Evolutionary conservation across 2,329 filamentous ascomycete genomes (phyloP).

Genomic region (Xylariomycetidae sp.): DNA sequence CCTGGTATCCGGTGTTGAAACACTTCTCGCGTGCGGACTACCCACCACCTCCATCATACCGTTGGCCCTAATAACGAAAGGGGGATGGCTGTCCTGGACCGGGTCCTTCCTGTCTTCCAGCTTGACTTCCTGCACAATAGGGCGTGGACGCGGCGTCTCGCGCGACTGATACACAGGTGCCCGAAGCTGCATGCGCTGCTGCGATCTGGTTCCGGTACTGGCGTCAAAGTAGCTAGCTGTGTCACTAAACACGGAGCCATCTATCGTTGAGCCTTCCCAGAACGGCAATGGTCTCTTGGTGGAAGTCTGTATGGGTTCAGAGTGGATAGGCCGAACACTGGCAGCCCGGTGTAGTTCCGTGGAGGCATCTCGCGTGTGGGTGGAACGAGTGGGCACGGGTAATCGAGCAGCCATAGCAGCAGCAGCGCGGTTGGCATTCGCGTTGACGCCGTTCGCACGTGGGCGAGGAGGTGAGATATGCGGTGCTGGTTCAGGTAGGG

Average conservation of each 20-base stretch:
- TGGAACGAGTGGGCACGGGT: slow-evolving; percentile 13
- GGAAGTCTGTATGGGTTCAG: slow-evolving; percentile 18
- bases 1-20: slow-evolving; percentile 26
- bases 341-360: too few relatives aligned
- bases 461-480: slow-evolving; percentile 21
- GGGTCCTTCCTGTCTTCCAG: slow-evolving; percentile 14
- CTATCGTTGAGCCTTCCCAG: slow-evolving; percentile 28
- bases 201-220: slow-evolving; percentile 14
- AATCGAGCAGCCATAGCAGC: slow-evolving; percentile 15
- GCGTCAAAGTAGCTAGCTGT: slow-evolving; percentile 25
- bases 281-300: slow-evolving; percentile 20
- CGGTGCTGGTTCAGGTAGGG: slow-evolving; percentile 13
- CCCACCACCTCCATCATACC: slow-evolving; percentile 22
- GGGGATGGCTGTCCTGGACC: slow-evolving; percentile 16
- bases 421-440: slow-evolving; percentile 20
- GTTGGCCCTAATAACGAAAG: slow-evolving; percentile 22
- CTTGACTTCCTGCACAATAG: too few relatives aligned
- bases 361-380: slow-evolving; percentile 20
- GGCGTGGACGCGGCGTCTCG: slow-evolving; percentile 19
- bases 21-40: slow-evolving; percentile 21
- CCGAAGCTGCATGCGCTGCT: slow-evolving; percentile 14
- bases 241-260: slow-evolving; percentile 28
- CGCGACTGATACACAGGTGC: slow-evolving; percentile 17
- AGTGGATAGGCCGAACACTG: slow-evolving; percentile 16
- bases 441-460: slow-evolving; percentile 24